Evolutionary conservation across 1,139 yeast genomes (phyloP).

Genomic region (Yamadazyma atlantica): DNA sequence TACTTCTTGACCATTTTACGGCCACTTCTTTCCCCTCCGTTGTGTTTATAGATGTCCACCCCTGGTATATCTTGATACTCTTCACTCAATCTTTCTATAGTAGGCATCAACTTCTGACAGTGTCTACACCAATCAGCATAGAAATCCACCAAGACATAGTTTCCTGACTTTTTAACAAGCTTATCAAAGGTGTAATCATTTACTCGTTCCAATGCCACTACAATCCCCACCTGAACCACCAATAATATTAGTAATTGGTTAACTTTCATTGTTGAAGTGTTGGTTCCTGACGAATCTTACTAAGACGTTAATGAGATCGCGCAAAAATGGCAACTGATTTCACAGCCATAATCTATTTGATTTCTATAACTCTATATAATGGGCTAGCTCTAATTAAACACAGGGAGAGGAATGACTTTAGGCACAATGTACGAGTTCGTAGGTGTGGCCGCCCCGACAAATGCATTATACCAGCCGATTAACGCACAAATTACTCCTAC

Average conservation of each 20-base stretch:
- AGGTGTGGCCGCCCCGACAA: constrained; percentile 28
- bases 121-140: constrained; percentile 85
- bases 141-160: constrained; percentile 68
- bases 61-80: constrained; percentile 47
- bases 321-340: neutral
- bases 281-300: too few relatives aligned
- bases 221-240: constrained; percentile 5
- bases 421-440: constrained; percentile 30
- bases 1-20: constrained; percentile 54
- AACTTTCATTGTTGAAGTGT: too few relatives aligned
- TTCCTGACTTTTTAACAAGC: constrained; percentile 53
- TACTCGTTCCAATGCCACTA: constrained; percentile 21
- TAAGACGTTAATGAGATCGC: neutral
- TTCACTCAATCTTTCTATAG: constrained; percentile 58
- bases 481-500: constrained; percentile 61
- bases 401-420: constrained; percentile 17
- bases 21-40: constrained; percentile 62
- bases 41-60: constrained; percentile 58
- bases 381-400: neutral
- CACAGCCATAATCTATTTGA: neutral
- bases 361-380: neutral
- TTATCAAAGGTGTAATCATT: constrained; percentile 53
- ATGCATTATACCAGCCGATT: constrained; percentile 59
- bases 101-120: constrained; percentile 67
- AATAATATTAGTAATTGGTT: neutral